A percentile compares a stretch with the other conserved stretches of the same genome.
These are phyloP conservation scores for Nannochloropsis gaditana DNA, from an alignment of 108 stramenopile genomes.

Conservation along the genomic window DNA sequence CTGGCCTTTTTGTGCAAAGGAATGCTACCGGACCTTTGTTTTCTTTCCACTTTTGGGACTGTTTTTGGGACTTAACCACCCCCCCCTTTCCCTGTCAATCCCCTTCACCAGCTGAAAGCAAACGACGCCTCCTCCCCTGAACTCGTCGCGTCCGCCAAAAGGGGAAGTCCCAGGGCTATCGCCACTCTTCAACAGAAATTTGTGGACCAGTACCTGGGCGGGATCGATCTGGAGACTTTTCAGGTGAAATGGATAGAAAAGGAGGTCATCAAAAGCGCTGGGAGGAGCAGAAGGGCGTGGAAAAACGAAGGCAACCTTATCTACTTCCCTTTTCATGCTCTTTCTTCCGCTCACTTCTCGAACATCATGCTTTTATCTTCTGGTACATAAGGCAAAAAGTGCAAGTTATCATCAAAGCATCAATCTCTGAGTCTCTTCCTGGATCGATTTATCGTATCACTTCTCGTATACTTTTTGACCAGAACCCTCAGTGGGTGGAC, in stretches of 20 bases:
- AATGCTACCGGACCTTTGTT: too few relatives aligned
- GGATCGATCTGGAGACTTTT: not conserved
- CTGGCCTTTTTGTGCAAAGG: not conserved
- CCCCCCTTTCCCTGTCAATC: not conserved
- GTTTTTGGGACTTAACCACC: not conserved
- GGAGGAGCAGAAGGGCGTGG: not conserved
- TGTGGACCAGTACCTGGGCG: not conserved
- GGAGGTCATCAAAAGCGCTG: too few relatives aligned
- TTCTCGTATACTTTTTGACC: not conserved
- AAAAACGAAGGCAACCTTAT: not conserved
- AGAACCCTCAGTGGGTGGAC: not conserved
- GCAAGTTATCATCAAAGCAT: not conserved
- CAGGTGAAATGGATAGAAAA: not conserved
- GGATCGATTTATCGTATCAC: not conserved
- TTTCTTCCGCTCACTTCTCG: too few relatives aligned
- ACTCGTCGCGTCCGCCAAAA: not conserved
- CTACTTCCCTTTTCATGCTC: not conserved
- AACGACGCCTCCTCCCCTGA: not conserved
- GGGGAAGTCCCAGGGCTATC: not conserved
- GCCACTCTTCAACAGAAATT: not conserved
- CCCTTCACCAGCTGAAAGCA: not conserved
- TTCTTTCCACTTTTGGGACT: too few relatives aligned
- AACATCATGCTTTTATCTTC: too few relatives aligned
- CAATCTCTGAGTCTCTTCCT: not conserved
- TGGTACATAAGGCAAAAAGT: too few relatives aligned